These are phyloP conservation scores for Suhomyces guaymorum DNA, from an alignment of 1,139 yeast genomes.

Conservation along the genomic window DNA sequence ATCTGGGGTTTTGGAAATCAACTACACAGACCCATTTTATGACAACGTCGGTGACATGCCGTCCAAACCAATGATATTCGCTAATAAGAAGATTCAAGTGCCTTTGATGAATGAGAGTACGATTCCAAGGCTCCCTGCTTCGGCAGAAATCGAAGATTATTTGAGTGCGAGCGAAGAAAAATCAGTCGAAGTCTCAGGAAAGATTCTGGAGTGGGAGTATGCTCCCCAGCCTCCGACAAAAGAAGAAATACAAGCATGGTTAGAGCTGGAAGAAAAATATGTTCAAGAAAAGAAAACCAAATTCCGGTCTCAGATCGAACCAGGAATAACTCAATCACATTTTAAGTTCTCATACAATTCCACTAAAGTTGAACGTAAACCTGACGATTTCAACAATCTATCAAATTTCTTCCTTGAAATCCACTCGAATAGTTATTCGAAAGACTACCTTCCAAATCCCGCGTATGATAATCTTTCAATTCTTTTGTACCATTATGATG, in stretches of 20 bases:
- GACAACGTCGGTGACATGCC: slow-evolving; percentile 55
- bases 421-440: slow-evolving; percentile 55
- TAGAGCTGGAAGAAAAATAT: slow-evolving; percentile 18
- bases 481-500: slow-evolving; percentile 65
- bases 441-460: slow-evolving; percentile 65
- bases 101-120: slow-evolving; percentile 24
- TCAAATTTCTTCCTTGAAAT: slow-evolving; percentile 65
- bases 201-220: no score
- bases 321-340: slow-evolving; percentile 41
- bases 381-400: slow-evolving; percentile 50
- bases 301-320: slow-evolving; percentile 53
- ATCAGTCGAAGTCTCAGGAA: no score
- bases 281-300: slow-evolving; percentile 16
- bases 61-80: slow-evolving; percentile 57
- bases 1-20: slow-evolving; percentile 49
- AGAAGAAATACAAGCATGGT: slow-evolving; percentile 23
- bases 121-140: slow-evolving; percentile 17
- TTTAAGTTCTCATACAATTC: slow-evolving; percentile 37
- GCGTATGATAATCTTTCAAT: slow-evolving; percentile 54
- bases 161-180: no score
- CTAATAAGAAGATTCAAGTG: slow-evolving; percentile 60
- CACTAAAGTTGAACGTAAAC: slow-evolving; percentile 37
- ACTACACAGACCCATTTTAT: slow-evolving; percentile 66
- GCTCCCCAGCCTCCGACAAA: slow-evolving; percentile 33
- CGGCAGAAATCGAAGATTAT: slow-evolving; percentile 13